Conservation (phyloP, 2,329 filamentous ascomycete genomes). For the Passalora sequoiae region DNA sequence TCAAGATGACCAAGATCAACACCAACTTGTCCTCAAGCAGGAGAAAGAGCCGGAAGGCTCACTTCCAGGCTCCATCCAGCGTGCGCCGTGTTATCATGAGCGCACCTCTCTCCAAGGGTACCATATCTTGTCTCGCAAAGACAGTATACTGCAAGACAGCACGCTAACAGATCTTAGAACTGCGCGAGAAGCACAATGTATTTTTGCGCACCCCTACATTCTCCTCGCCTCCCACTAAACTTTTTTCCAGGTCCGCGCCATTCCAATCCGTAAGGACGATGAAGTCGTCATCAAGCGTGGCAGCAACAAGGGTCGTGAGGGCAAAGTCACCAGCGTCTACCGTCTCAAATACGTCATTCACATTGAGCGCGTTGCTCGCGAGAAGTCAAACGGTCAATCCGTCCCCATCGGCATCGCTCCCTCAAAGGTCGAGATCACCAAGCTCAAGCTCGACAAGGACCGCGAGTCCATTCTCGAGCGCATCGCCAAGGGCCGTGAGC, state of each 20-base stretch:
- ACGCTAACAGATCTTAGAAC: conserved; percentile 47
- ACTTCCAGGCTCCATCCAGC: conserved; percentile 93
- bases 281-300: conserved; percentile 82
- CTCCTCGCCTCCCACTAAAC: not conserved
- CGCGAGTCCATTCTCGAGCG: conserved; percentile 82
- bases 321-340: conserved; percentile 97
- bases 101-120: conserved; percentile 81
- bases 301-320: conserved; percentile 94
- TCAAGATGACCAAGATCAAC: conserved; percentile 69
- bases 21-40: conserved; percentile 69
- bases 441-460: conserved; percentile 98
- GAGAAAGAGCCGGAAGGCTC: conserved; percentile 98
- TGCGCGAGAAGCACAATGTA: conserved; percentile 99
- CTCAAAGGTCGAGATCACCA: conserved; percentile 96
- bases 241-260: conserved; percentile 58
- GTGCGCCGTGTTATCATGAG: conserved; percentile 95
- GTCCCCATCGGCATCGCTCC: conserved; percentile 92
- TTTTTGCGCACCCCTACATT: conserved; percentile 2
- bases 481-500: conserved; percentile 74
- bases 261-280: conserved; percentile 92
- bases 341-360: conserved; percentile 97
- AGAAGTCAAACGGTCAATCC: conserved; percentile 95
- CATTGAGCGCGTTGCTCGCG: conserved; percentile 91
- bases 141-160: conserved; percentile 9
- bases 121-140: conserved; percentile 7